These are phyloP conservation scores for Hortaea sp. DNA, from an alignment of 2,329 filamentous ascomycete genomes.

Conservation along the genomic window DNA sequence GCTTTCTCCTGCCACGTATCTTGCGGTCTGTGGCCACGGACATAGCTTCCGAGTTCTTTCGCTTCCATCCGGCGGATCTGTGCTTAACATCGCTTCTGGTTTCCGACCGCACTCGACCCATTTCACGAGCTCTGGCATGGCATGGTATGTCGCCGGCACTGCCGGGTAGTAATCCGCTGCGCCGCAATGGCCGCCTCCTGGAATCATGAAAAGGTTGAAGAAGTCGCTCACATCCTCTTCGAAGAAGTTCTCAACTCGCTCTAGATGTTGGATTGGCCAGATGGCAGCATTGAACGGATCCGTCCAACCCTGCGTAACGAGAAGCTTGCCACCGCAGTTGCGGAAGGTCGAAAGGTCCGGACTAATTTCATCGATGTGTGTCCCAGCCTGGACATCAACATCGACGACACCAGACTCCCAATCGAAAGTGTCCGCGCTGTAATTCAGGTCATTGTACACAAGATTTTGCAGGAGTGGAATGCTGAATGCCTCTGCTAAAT, in stretches of 20 bases:
- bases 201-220: conserved; percentile 30
- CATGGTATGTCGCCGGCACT: conserved; percentile 26
- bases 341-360: conserved; percentile 23
- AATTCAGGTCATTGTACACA: conserved; percentile 29
- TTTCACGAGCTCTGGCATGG: conserved; percentile 22
- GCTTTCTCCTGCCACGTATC: conserved; percentile 13
- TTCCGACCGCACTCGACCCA: conserved; percentile 27
- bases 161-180: conserved; percentile 22
- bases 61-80: conserved; percentile 21
- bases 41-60: conserved; percentile 25
- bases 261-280: conserved; percentile 29
- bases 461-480: conserved; percentile 34
- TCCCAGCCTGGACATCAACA: conserved; percentile 25
- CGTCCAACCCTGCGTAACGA: conserved; percentile 31
- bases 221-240: conserved; percentile 22
- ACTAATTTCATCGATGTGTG: conserved; percentile 30
- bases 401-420: conserved; percentile 27
- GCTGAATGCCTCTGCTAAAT: conserved; percentile 26
- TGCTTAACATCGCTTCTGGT: conserved; percentile 22
- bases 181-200: conserved; percentile 32
- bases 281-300: conserved; percentile 28
- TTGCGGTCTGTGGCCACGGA: conserved; percentile 24
- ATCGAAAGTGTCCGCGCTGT: conserved; percentile 26
- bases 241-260: conserved; percentile 19
- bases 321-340: conserved; percentile 27